Evolutionary conservation across 1,284 basidiomycete genomes (phyloP), one percentile per base, ranked within the genome.

Genomic region (Fomitopsis pinicola): DNA sequence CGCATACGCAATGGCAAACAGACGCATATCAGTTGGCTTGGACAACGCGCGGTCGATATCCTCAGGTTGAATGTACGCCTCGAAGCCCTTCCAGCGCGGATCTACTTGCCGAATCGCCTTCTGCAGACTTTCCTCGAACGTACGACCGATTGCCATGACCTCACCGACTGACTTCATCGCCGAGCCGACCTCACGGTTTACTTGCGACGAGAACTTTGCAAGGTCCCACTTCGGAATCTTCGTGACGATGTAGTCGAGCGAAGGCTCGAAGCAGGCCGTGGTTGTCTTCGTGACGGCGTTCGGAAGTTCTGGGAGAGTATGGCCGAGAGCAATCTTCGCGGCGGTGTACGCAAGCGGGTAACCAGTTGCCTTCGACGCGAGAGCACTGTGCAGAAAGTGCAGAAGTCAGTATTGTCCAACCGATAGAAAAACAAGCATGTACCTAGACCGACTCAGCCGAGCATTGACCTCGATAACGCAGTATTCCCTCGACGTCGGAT

Each of bases 181-280:
- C 2, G 96, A 98, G 42, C 97, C 97, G 58, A 99, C 89, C 73
- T 95, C 89, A 63, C 97, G 91, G 75, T 97, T 91, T 62, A 99
- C 97, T 72, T 98, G 95, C 2, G 81, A 78, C 19, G 88, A 90
- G 83, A 99, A 98, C 79, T 99, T 99, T 68, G 95, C 95, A 64
- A 99, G 81, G 78, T 99, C 97, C 96, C 97, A 99, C 78, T 98
- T 98, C 68, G 97, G 97, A 69, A 99, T 99, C 81, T 99, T 99
- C 62, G 95, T 98, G 66, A 99, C 97, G 72, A 99, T 97, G 78
- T 99, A 99, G 78, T 99, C 97, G 57, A 99, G 83, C 14, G 95
- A 96, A n/a, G 97, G 97, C 75, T 99, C 97, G 77, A 99, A 99
- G 78, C 97, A 99, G 1, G 97, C 97, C 7, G 97, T 99, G 5